Evolutionary conservation across 2,329 filamentous ascomycete genomes (phyloP), one percentile per base, ranked within the genome.

Genomic region (Colletotrichum lindemuthianum): DNA sequence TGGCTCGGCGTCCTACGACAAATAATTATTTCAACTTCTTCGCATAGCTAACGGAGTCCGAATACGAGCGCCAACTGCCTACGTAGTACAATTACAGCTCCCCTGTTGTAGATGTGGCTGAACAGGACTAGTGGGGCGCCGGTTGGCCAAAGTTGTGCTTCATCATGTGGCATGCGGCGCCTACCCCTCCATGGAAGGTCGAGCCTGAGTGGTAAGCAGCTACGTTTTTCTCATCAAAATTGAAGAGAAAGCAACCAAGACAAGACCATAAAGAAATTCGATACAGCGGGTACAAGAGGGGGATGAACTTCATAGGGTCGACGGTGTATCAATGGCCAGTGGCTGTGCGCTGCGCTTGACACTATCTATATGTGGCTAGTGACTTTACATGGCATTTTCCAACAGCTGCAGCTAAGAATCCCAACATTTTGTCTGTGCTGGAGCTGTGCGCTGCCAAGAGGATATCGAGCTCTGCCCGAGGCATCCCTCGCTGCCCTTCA

Each of bases 351-450:
- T 24, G 24, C 24, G 24, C 24, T 4, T 24, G 24, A 24, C 24
- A 24, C 24, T 24, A 24, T 5, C 24, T 58, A 65, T 51, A 59
- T 48, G 63, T 65, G 63, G 63, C 59, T 65, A 41, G 47, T 57
- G 58, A 36, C 6, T 41, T 48, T 34, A 2, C n/a, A 24, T 11
- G 33, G 47, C 58, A 52, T 52, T 65, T 61, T 43, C 40, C 59
- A n/a, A 24, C 24, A 24, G 24, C 24, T 24, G 24, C 24, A 24
- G 24, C 24, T 24, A 24, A 24, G 24, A 33, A 57, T 65, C 63
- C 13, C 63, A 65, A 65, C 63, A 63, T 65, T 65, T 63, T 65
- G 47, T 63, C 63, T 41, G 63, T 61, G 47, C 51, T 47, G 52
- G 11, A n/a, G 37, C 8, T 48, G 1, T 50, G 37, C 36, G 15